Base-by-base conservation (phyloP, 495 filamentous ascomycete genomes). In the Polyplosphaeria fusca region DNA sequence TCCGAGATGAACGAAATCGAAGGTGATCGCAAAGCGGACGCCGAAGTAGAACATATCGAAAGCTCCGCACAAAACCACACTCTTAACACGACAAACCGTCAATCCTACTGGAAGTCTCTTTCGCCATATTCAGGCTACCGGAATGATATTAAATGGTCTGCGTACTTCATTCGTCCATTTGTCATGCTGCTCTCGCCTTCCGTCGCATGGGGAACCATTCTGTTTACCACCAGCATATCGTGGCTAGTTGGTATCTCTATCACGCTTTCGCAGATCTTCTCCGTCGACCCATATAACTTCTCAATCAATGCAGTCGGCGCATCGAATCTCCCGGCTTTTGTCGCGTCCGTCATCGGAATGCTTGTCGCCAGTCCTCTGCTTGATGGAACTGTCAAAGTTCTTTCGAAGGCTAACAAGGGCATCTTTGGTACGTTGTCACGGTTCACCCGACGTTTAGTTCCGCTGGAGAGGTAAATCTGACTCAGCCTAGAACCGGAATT, bases 401-500 rank as follows among this genome's bases (percentile, higher is more conserved):
- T 46, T 18, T 13, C 42, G 22, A 5, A 18, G 11, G 19, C 19
- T 4, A 46, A 46, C 42, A 46, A 46, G 5, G 42, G 42, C n/a
- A 46, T 46, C 23, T 46, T 46, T 23, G 32, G 32, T 37, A 37
- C 7, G 32, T 9, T n/a, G n/a, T n/a, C n/a, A n/a, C n/a, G n/a
- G n/a, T n/a, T n/a, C n/a, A n/a, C n/a, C n/a, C n/a, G n/a, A n/a
- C n/a, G n/a, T n/a, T n/a, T n/a, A n/a, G n/a, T n/a, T n/a, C n/a
- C n/a, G n/a, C n/a, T n/a, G n/a, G n/a, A n/a, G n/a, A n/a, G n/a
- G n/a, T n/a, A n/a, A n/a, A n/a, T n/a, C n/a, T n/a, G n/a, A n/a
- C n/a, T n/a, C n/a, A n/a, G n/a, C n/a, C n/a, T n/a, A n/a, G 42
- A 46, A n/a, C 42, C 42, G 5, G 42, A 46, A 26, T 46, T 22